Percentiles rank a stretch among this genome's conserved stretches.
phyloP scores from a whole-genome alignment of 2,329 filamentous ascomycete genomes.

The Fusarium miscanthi region DNA sequence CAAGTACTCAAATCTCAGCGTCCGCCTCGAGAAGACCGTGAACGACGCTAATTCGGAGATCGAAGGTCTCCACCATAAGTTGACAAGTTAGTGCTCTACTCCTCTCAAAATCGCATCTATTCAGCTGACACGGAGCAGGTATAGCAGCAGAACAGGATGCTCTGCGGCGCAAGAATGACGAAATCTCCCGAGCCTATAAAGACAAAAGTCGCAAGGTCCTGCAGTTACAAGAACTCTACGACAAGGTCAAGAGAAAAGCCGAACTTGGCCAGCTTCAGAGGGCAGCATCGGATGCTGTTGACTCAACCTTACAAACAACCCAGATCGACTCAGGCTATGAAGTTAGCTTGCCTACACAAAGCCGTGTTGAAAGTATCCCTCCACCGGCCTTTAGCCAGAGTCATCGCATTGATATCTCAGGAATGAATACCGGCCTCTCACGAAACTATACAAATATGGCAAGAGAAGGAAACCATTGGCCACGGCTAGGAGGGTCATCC shows the following conservation, averaged over 20 bases:
- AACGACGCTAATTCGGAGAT: constrained; percentile 82
- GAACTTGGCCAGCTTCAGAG: constrained; percentile 66
- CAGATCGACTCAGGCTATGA: constrained; percentile 19
- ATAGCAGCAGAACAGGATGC: constrained; percentile 71
- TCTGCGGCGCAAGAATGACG: constrained; percentile 77
- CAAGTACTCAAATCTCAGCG: constrained; percentile 73
- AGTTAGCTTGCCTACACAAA: background rate
- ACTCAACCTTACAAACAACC: constrained; percentile 41
- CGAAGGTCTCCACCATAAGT: constrained; percentile 70
- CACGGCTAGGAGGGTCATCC: constrained; percentile 14
- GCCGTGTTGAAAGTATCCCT: background rate
- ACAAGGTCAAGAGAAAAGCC: constrained; percentile 67
- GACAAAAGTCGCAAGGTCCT: constrained; percentile 77
- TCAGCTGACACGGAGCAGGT: constrained; percentile 48
- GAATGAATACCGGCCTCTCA: constrained; percentile 28
- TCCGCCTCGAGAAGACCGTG: constrained; percentile 77
- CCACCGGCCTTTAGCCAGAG: constrained; percentile 21
- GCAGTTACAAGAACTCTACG: constrained; percentile 74
- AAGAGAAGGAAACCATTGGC: constrained; percentile 34
- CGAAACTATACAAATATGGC: constrained; percentile 16
- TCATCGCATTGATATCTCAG: constrained; percentile 31
- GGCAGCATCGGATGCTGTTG: constrained; percentile 61
- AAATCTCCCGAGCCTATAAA: constrained; percentile 72
- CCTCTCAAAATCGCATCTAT: background rate
- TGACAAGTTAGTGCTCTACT: constrained; percentile 63